Percentiles rank a stretch among this genome's conserved stretches.
These are phyloP conservation scores for Stemphylium beticola DNA, from an alignment of 2,329 filamentous ascomycete species.

Conservation along the genomic window DNA sequence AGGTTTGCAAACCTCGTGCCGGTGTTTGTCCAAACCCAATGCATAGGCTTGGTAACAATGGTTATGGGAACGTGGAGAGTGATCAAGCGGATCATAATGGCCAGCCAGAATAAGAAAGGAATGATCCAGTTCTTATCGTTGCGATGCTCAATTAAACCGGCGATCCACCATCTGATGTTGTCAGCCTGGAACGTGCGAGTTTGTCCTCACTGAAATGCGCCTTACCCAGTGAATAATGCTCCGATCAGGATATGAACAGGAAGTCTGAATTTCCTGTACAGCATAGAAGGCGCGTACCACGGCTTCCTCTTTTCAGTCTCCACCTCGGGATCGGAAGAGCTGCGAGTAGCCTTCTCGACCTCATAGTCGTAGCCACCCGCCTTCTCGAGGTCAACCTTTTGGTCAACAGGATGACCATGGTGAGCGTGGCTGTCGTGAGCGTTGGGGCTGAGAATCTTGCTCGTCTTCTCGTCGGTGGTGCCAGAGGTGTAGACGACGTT, in stretches of 20 bases:
- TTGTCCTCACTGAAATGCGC: constrained; percentile 6
- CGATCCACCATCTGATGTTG: constrained; percentile 72
- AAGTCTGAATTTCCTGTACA: constrained; percentile 52
- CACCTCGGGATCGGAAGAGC: constrained; percentile 31
- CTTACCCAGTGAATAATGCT: constrained; percentile 61
- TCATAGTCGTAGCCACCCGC: constrained; percentile 44
- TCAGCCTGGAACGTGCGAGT: constrained; percentile 24
- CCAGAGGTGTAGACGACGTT: constrained; percentile 45
- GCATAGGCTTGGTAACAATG: constrained; percentile 70
- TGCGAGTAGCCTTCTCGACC: constrained; percentile 49
- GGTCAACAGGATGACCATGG: constrained; percentile 36
- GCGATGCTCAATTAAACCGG: constrained; percentile 73
- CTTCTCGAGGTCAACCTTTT: constrained; percentile 42
- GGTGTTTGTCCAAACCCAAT: constrained; percentile 70
- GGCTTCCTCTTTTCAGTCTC: constrained; percentile 25
- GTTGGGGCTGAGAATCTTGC: constrained; percentile 46
- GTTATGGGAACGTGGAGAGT: constrained; percentile 75
- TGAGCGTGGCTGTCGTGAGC: constrained; percentile 50
- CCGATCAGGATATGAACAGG: constrained; percentile 52
- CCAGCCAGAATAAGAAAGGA: constrained; percentile 81
- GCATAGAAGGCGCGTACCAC: constrained; percentile 21
- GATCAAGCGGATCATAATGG: constrained; percentile 74
- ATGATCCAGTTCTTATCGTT: constrained; percentile 80
- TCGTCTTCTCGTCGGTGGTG: constrained; percentile 43
- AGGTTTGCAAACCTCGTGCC: constrained; percentile 63